Percentiles rank a stretch among this genome's conserved stretches.
These are phyloP conservation scores for Boletellus sp. DNA, from an alignment of 768 basidiomycete species.

Conservation along the genomic window DNA sequence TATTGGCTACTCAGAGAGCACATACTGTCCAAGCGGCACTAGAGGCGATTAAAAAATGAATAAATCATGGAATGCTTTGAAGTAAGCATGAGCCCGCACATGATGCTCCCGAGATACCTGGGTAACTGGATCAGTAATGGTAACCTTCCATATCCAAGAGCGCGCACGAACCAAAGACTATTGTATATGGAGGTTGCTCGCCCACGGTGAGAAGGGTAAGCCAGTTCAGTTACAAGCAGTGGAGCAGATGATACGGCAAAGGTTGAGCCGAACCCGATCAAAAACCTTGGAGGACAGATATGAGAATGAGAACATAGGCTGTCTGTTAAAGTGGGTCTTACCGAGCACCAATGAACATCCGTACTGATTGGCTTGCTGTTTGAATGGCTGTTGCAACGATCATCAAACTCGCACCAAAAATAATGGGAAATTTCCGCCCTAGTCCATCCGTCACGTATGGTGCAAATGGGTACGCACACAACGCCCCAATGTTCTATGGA, in stretches of 20 bases:
- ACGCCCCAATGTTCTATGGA: conserved; percentile 39
- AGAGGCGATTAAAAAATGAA: not conserved
- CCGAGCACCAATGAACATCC: conserved; percentile 45
- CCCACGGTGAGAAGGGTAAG: conserved; percentile 47
- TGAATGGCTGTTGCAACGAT: conserved; percentile 37
- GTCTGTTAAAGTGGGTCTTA: conserved; percentile 9
- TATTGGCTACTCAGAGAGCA: not conserved
- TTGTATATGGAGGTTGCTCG: conserved; percentile 44
- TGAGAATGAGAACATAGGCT: not conserved
- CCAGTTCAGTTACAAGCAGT: conserved; percentile 47
- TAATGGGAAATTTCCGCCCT: conserved; percentile 36
- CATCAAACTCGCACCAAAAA: conserved; percentile 39
- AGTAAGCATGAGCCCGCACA: conserved; percentile 17
- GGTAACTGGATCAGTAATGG: not conserved
- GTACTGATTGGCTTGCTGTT: conserved; percentile 36
- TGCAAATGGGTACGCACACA: conserved; percentile 37
- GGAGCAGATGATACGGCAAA: conserved; percentile 44
- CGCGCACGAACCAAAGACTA: conserved; percentile 36
- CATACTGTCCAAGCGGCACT: conserved; percentile 62
- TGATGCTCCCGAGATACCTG: conserved; percentile 34
- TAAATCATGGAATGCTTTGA: too few relatives aligned
- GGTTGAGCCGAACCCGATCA: conserved; percentile 42
- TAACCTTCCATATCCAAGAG: conserved; percentile 4
- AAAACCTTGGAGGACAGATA: conserved; percentile 17
- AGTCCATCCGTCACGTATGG: conserved; percentile 41